Conservation (phyloP, 2,329 filamentous ascomycete genomes). For the Pseudogymnoascus sp. region DNA sequence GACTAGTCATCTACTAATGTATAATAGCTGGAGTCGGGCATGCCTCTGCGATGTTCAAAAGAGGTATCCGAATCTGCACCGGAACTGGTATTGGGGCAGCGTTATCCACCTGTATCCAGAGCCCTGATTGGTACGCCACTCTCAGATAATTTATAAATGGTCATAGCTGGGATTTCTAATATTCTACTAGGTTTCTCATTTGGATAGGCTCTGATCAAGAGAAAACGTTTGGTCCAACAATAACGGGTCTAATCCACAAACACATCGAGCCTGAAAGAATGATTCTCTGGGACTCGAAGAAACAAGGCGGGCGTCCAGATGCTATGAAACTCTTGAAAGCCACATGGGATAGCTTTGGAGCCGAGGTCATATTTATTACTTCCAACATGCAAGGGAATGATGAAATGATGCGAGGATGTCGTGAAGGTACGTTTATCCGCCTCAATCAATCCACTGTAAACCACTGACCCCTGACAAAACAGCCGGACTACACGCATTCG, state of each 20-base stretch:
- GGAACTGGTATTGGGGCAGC: slow-evolving; percentile 36
- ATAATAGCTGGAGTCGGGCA: slow-evolving; percentile 35
- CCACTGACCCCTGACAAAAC: slow-evolving; percentile 13
- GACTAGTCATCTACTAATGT: slow-evolving; percentile 16
- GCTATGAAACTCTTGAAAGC: slow-evolving; percentile 33
- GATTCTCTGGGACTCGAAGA: slow-evolving; percentile 37
- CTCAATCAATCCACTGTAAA: background rate
- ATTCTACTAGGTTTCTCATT: slow-evolving; percentile 32
- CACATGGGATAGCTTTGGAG: slow-evolving; percentile 33
- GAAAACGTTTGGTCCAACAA: slow-evolving; percentile 35
- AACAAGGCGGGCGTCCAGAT: slow-evolving; percentile 35
- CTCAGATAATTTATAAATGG: background rate
- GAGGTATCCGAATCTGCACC: slow-evolving; percentile 36
- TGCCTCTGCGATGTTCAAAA: slow-evolving; percentile 37
- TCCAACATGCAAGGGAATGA: slow-evolving; percentile 36
- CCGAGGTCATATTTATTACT: slow-evolving; percentile 38
- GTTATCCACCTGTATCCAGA: slow-evolving; percentile 36
- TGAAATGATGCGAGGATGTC: slow-evolving; percentile 38
- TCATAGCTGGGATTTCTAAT: slow-evolving; percentile 4
- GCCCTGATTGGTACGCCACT: slow-evolving; percentile 29
- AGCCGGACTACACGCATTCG: slow-evolving; percentile 34
- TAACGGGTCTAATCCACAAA: slow-evolving; percentile 32
- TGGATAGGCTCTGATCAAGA: slow-evolving; percentile 38
- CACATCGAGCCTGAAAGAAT: slow-evolving; percentile 35
- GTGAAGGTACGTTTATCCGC: slow-evolving; percentile 27